Percentiles rank a stretch among this genome's conserved stretches.
Conservation (phyloP, 495 filamentous ascomycete species). For the Friedmanniomyces simplex region DNA sequence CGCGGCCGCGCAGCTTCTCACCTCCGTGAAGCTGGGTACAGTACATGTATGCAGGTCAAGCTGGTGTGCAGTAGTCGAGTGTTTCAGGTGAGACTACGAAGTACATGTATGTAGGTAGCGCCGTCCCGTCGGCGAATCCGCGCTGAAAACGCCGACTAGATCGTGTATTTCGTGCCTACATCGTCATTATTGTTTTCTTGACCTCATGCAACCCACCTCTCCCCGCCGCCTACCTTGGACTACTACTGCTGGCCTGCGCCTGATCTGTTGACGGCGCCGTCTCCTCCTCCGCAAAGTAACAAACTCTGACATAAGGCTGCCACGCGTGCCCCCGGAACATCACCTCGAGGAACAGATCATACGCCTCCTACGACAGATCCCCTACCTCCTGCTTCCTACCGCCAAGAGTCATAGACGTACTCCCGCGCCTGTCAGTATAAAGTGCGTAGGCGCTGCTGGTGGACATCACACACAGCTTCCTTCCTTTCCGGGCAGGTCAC, state of each 20-base stretch:
- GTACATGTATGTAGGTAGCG: background rate
- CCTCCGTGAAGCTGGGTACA: background rate
- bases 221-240: background rate
- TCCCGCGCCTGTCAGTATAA: background rate
- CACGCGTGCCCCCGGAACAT: background rate
- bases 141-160: background rate
- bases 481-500: background rate
- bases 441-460: background rate
- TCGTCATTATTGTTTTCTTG: too few species aligned
- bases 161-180: background rate
- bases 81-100: background rate
- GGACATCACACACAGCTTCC: background rate
- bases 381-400: background rate
- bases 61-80: background rate
- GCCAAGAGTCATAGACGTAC: background rate
- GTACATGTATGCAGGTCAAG: background rate
- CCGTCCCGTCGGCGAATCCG: background rate
- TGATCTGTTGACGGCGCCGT: background rate
- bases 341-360: background rate
- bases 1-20: background rate
- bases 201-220: background rate
- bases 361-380: background rate
- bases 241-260: background rate
- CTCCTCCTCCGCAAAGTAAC: background rate
- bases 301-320: background rate